Conservation (phyloP, 257 asterid species). For the Penstemon eatonii region DNA sequence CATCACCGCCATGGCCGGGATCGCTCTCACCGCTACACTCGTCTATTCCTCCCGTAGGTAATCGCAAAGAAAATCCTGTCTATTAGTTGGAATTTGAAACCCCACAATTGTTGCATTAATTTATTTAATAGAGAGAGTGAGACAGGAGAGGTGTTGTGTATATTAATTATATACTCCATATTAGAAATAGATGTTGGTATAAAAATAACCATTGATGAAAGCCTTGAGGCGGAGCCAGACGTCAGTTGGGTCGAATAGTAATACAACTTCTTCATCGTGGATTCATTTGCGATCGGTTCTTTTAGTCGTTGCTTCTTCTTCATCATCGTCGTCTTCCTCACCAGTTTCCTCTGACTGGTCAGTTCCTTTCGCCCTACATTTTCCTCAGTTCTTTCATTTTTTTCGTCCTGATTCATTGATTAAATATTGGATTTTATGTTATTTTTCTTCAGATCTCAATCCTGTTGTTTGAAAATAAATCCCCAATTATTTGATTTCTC, state of each 20-base stretch:
- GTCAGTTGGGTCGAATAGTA: slow-evolving; percentile 45
- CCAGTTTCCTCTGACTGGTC: slow-evolving; percentile 65
- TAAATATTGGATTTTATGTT: slow-evolving; percentile 17
- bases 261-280: slow-evolving; percentile 46
- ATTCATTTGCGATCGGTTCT: slow-evolving; percentile 73
- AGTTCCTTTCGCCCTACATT: slow-evolving; percentile 38
- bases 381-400: slow-evolving; percentile 15
- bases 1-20: slow-evolving; percentile 77
- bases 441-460: slow-evolving; percentile 26
- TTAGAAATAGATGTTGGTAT: slow-evolving; percentile 55
- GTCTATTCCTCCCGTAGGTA: slow-evolving; percentile 76
- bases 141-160: slow-evolving; percentile 5
- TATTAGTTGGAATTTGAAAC: slow-evolving; percentile 25
- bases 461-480: slow-evolving; percentile 17
- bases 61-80: not conserved
- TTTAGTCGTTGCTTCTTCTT: slow-evolving; percentile 58
- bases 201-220: slow-evolving; percentile 62
- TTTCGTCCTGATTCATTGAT: slow-evolving; percentile 26
- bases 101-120: not conserved
- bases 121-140: not conserved
- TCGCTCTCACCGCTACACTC: slow-evolving; percentile 70
- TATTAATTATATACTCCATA: not conserved
- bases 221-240: slow-evolving; percentile 74
- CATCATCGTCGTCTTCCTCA: slow-evolving; percentile 60
- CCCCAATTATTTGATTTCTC: not conserved